Percentiles rank a stretch among this genome's conserved stretches.
These are phyloP conservation scores for Diaporthe citrichinensis DNA, from an alignment of 2,329 filamentous ascomycete genomes.

Conservation along the genomic window DNA sequence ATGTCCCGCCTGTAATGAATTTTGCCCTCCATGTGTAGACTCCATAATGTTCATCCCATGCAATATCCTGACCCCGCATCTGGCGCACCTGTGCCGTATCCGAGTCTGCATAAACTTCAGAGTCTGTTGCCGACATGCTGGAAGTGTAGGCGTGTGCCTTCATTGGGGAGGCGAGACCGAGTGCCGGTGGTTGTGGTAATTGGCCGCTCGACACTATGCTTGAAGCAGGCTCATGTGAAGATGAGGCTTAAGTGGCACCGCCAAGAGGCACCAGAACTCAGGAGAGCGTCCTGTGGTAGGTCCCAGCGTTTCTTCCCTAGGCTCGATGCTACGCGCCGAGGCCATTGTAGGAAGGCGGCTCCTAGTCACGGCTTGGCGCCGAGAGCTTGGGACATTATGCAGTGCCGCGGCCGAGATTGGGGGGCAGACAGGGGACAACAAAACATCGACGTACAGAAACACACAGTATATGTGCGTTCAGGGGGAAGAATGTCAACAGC, in stretches of 20 bases:
- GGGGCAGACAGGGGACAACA: not conserved
- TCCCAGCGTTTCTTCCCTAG: not conserved
- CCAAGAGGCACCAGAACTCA: not conserved
- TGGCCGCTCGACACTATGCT: conserved; percentile 18
- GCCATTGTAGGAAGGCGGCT: conserved; percentile 17
- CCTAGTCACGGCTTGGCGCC: conserved; percentile 23
- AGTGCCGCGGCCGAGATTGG: not conserved
- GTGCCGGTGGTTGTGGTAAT: not conserved
- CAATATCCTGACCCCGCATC: not conserved
- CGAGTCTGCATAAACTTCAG: not conserved
- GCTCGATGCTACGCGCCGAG: conserved; percentile 18
- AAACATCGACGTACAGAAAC: not conserved
- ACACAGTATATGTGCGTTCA: no score
- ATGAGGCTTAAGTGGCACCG: conserved; percentile 15
- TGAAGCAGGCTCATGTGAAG: conserved; percentile 8
- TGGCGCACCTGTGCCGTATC: not conserved
- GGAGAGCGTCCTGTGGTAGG: not conserved
- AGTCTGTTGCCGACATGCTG: not conserved
- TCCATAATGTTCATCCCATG: conserved; percentile 13
- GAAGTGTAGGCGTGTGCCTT: not conserved
- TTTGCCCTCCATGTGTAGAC: no score
- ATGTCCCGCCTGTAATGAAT: no score
- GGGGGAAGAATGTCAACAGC: not conserved
- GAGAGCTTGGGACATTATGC: conserved; percentile 30
- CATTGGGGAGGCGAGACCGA: conserved; percentile 11